Base-by-base conservation (phyloP, 2,329 filamentous ascomycete genomes). In the Talaromyces sp. region DNA sequence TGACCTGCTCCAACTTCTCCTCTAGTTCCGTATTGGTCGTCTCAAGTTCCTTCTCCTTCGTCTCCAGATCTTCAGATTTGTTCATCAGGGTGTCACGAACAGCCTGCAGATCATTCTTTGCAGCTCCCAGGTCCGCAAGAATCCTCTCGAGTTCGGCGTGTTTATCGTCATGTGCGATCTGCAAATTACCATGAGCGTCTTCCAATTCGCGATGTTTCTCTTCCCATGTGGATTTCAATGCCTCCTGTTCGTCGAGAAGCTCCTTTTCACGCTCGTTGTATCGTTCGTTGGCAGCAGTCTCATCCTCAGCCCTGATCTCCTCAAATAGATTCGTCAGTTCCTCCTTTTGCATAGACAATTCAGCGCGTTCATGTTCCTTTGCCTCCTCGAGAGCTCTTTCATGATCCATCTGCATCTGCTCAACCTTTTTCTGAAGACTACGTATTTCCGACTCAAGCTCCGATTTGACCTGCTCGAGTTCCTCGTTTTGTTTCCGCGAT, bases 281-380 rank as follows among this genome's bases (percentile, higher is more conserved):
- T 14, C 67, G 69, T 60, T 79, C 75, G 2, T 72, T 69, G 23
- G 75, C 76, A 1, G 73, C 67, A 57, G 70, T 75, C 66, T 77
- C 75, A 42, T 80, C 77, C 63, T 79, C 77, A 5, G 68, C 69
- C 66, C 76, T 78, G 64, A 80, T 78, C 50, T 77, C 77, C 64
- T 83, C 81, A 42, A 81, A 82, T 2, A 76, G 66, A 11, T 79
- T 76, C n/a, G 81, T 80, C 40, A 80, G 66, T 40, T 78, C 76
- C 40, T 72, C 71, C 62, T 82, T 80, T 69, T 83, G 81, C n/a
- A 68, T 69, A 2, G 66, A 66, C 63, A 79, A 71, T 23, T 73
- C 73, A 31, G 73, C 70, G 16, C 67, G 65, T 57, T 73, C 74
- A 39, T 73, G 72, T 42, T 74, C 65, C 62, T 73, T 71, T 58